phyloP scores from a whole-genome alignment of 202 grass and related monocot species.

The Alloteropsis angusta region DNA sequence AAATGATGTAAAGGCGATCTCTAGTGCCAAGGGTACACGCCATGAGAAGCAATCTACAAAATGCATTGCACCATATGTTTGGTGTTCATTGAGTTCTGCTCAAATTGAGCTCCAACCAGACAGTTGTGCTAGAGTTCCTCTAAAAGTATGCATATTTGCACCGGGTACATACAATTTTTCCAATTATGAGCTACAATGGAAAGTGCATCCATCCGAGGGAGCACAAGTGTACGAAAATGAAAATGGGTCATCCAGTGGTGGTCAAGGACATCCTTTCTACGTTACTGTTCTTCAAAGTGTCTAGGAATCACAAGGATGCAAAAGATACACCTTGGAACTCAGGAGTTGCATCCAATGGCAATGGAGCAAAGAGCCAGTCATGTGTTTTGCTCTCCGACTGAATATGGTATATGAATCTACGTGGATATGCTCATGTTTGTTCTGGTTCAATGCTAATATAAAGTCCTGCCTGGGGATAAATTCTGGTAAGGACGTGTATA shows the following conservation, averaged over 20 bases:
- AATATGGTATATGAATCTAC: slow-evolving; percentile 8
- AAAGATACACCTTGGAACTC: neutral
- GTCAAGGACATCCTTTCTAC: slow-evolving; percentile 69
- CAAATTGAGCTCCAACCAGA: slow-evolving; percentile 55
- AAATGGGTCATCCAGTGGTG: slow-evolving; percentile 26
- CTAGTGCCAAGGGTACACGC: slow-evolving; percentile 38
- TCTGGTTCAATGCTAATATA: neutral
- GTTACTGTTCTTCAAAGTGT: slow-evolving; percentile 51
- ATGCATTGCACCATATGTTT: slow-evolving; percentile 64
- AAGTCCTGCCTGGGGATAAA: neutral
- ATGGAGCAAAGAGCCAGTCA: neutral
- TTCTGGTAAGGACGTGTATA: slow-evolving; percentile 28
- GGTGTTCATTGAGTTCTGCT: slow-evolving; percentile 69
- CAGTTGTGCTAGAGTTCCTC: slow-evolving; percentile 49
- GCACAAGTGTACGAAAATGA: slow-evolving; percentile 25
- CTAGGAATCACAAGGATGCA: neutral
- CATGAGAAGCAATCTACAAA: slow-evolving; percentile 42
- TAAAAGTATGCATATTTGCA: slow-evolving; percentile 76
- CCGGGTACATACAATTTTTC: slow-evolving; percentile 88
- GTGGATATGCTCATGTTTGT: neutral
- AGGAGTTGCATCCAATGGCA: neutral
- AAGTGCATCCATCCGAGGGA: slow-evolving; percentile 25
- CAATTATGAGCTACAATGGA: slow-evolving; percentile 90
- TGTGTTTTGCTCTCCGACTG: neutral
- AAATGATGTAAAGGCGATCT: slow-evolving; percentile 56